These are phyloP conservation scores for Cercophora newfieldiana DNA, from an alignment of 495 filamentous ascomycete species.

Conservation along the genomic window DNA sequence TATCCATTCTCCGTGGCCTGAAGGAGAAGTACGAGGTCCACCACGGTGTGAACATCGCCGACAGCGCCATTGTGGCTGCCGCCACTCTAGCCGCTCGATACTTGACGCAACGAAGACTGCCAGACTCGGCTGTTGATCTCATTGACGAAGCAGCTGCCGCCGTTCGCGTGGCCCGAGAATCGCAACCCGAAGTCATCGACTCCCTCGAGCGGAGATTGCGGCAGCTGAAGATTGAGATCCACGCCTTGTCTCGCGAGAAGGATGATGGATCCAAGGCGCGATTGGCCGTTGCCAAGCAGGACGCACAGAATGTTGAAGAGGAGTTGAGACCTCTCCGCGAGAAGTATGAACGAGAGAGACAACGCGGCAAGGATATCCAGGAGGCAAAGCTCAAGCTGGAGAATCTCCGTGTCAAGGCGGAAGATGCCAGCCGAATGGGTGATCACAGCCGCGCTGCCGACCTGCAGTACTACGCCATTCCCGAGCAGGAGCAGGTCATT, in stretches of 20 bases:
- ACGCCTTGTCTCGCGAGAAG: conserved; percentile 89
- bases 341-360: conserved; percentile 91
- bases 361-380: conserved; percentile 84
- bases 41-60: conserved; percentile 93
- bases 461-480: conserved; percentile 94
- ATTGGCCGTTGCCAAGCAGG: conserved; percentile 77
- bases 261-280: conserved; percentile 87
- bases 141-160: conserved; percentile 96
- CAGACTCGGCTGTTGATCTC: conserved; percentile 94
- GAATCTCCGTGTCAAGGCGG: conserved; percentile 79
- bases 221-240: conserved; percentile 94
- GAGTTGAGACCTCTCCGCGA: conserved; percentile 89
- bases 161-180: conserved; percentile 90
- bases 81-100: conserved; percentile 89
- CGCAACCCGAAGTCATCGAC: conserved; percentile 91
- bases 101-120: conserved; percentile 83
- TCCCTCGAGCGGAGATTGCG: conserved; percentile 84
- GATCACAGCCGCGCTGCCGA: conserved; percentile 84
- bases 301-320: conserved; percentile 88
- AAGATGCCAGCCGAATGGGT: conserved; percentile 83
- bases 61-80: conserved; percentile 87
- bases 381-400: conserved; percentile 96
- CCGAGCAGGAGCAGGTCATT: conserved; percentile 81
- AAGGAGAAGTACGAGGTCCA: conserved; percentile 98
- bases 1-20: conserved; percentile 93